Evolutionary conservation across 371 early-diverging fungal genomes (phyloP).

Genomic region (Chytridiales sp.): DNA sequence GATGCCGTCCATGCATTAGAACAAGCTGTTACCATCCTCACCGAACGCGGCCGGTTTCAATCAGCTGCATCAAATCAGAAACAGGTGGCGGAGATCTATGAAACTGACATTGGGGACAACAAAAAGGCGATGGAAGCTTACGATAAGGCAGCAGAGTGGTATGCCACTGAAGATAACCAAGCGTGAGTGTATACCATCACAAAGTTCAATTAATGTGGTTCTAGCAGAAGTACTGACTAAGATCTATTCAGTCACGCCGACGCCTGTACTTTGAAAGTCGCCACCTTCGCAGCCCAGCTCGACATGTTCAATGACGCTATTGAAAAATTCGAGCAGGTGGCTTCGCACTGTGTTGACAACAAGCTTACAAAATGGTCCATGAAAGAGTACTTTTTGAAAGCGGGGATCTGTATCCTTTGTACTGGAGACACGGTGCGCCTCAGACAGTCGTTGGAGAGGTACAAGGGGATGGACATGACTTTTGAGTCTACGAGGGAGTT

Average conservation of each 20-base stretch:
- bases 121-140: constrained; percentile 81
- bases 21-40: constrained; percentile 75
- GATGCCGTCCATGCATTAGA: constrained; percentile 74
- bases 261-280: constrained; percentile 87
- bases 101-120: constrained; percentile 79
- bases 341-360: constrained; percentile 77
- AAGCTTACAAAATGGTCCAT: constrained; percentile 90
- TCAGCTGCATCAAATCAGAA: constrained; percentile 90
- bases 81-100: constrained; percentile 91
- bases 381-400: constrained; percentile 92
- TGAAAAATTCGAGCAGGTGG: constrained; percentile 83
- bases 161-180: constrained; percentile 81
- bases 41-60: constrained; percentile 82
- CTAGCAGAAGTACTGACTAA: neutral
- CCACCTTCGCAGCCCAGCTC: constrained; percentile 85
- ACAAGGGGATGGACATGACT: constrained; percentile 79
- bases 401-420: constrained; percentile 81
- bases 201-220: neutral
- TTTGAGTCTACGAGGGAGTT: constrained; percentile 85
- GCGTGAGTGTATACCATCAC: constrained; percentile 68
- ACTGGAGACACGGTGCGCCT: constrained; percentile 72
- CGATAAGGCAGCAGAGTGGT: constrained; percentile 89
- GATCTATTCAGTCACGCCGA: constrained; percentile 69
- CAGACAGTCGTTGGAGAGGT: constrained; percentile 70
- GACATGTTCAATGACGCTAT: constrained; percentile 85